Evolutionary conservation across 208 protist species (phyloP), one percentile per base, ranked within the genome.

Genomic region (Wallacemonas sp.): DNA sequence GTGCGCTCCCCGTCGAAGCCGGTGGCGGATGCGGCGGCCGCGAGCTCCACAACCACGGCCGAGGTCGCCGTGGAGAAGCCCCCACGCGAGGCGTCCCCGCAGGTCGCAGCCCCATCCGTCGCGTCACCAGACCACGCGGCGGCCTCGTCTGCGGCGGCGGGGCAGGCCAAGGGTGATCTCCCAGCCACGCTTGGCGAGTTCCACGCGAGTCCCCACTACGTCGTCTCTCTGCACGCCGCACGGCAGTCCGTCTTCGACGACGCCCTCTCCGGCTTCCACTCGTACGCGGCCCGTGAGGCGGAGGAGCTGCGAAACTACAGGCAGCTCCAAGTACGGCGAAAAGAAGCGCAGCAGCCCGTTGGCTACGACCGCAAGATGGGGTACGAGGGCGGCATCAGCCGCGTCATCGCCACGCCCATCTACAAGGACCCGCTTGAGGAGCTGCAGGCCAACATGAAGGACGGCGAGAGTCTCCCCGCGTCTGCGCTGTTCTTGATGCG

Each of bases 121-220:
- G 27, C 23, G 24, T 14, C 38, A 5, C 19, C 11, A 3, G 23
- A n/a, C n/a, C n/a, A n/a, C n/a, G n/a, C 33, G 24, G 9, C 19
- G 6, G 9, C 19, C 11, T 49, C 39, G 5, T 6, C 19, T 17
- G 6, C 23, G n/a, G 33, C 36, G 17, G 11, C 33, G 36, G 30
- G 6, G n/a, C 57, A 16, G 38, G 19, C 41, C 26, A 49, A 63
- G 23, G 44, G 60, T 38, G 64, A 76, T 19, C 73, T 87, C 9
- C 80, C 80, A 1, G 73, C 68, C 17, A 83, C 80, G 0, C 72
- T 83, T 60, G 43, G 76, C 26, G 80, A 82, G 47, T 87, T 87
- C 46, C 68, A 74, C 47, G 61, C 76, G 17, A 74, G 43, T 29
- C 76, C 76, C 0, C 49, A 52, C 41, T 81, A 78, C 70, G 78